Evolutionary conservation across 2,329 filamentous ascomycete genomes (phyloP).

Genomic region (Reticulascus tulasneorum): DNA sequence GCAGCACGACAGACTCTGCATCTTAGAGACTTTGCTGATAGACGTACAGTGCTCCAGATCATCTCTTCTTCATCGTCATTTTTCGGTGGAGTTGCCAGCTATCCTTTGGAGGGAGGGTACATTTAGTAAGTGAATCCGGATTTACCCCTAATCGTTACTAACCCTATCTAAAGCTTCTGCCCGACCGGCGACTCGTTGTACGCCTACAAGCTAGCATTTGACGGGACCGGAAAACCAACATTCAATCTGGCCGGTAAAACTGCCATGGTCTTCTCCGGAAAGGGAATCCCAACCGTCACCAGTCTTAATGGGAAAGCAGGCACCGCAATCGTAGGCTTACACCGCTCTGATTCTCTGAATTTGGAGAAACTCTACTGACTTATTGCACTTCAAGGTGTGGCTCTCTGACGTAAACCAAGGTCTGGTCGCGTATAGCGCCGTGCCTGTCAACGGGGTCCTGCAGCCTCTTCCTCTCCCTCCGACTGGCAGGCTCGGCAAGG

Average conservation of each 20-base stretch:
- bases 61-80: slow-evolving; percentile 28
- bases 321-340: slow-evolving; percentile 24
- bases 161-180: too few relatives aligned
- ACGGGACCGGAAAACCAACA: slow-evolving; percentile 18
- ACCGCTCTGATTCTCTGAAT: neutral
- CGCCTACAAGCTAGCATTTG: slow-evolving; percentile 15
- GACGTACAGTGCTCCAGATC: slow-evolving; percentile 33
- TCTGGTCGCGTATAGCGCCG: slow-evolving; percentile 33
- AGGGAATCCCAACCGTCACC: slow-evolving; percentile 33
- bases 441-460: slow-evolving; percentile 31
- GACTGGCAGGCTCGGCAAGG: slow-evolving; percentile 33
- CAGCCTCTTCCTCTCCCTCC: slow-evolving; percentile 29
- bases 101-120: slow-evolving; percentile 38
- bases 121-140: slow-evolving; percentile 28
- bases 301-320: slow-evolving; percentile 29
- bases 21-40: too few relatives aligned
- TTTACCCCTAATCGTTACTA: slow-evolving; percentile 17
- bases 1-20: too few relatives aligned
- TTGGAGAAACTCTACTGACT: neutral
- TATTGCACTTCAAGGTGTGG: too few relatives aligned
- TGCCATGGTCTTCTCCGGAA: slow-evolving; percentile 19
- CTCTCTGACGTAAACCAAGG: slow-evolving; percentile 33
- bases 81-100: slow-evolving; percentile 33
- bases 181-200: too few relatives aligned
- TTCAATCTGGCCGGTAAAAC: slow-evolving; percentile 28